A percentile compares a stretch with the other conserved stretches of the same genome.
These are phyloP conservation scores for Rubroshorea leprosula DNA, from an alignment of 345 rosid species.

Conservation along the genomic window DNA sequence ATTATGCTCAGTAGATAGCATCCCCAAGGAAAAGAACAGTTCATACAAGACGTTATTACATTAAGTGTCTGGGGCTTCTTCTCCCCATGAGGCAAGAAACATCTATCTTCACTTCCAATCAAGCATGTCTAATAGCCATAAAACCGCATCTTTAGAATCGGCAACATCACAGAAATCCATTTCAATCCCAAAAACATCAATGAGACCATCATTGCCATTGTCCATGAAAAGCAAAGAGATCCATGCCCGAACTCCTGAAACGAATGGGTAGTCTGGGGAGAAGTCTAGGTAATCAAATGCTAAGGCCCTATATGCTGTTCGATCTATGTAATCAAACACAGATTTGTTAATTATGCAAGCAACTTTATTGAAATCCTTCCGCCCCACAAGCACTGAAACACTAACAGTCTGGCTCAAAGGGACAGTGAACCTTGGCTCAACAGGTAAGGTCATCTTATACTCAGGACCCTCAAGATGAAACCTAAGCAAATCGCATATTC, in stretches of 20 bases:
- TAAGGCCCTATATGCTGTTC: constrained; percentile 54
- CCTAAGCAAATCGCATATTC: constrained; percentile 41
- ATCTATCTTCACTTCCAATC: constrained; percentile 69
- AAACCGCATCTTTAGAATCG: constrained; percentile 70
- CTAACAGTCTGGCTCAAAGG: constrained; percentile 49
- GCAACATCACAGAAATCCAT: constrained; percentile 86
- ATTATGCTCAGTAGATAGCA: constrained; percentile 11
- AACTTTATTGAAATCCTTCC: constrained; percentile 64
- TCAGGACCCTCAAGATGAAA: constrained; percentile 44
- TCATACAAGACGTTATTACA: neutral
- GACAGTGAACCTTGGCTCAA: constrained; percentile 61
- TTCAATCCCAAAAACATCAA: constrained; percentile 78
- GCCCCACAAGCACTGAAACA: constrained; percentile 65
- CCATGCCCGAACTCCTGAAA: constrained; percentile 78
- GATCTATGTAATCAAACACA: constrained; percentile 66
- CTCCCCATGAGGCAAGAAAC: neutral
- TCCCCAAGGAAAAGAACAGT: neutral
- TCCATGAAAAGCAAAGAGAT: constrained; percentile 76
- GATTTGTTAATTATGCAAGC: constrained; percentile 68
- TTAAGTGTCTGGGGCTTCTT: neutral
- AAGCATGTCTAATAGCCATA: constrained; percentile 90
- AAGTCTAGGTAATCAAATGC: constrained; percentile 81
- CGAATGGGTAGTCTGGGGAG: constrained; percentile 74
- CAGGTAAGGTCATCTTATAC: constrained; percentile 73
- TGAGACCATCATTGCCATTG: constrained; percentile 44